These are phyloP conservation scores for Cutaneotrichosporon spelunceum DNA, from an alignment of 1,284 basidiomycete species.

Conservation along the genomic window DNA sequence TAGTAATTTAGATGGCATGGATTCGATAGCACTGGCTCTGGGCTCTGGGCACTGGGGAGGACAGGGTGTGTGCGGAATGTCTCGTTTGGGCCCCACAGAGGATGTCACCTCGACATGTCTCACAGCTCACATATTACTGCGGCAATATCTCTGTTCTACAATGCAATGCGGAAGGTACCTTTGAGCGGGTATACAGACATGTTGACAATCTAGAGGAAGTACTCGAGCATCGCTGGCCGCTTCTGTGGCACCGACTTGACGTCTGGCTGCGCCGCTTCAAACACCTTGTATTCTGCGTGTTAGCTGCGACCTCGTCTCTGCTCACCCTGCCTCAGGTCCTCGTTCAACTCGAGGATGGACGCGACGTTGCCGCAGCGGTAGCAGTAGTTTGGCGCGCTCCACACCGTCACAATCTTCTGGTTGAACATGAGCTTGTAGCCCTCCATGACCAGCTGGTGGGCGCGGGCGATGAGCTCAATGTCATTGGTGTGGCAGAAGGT, in stretches of 20 bases:
- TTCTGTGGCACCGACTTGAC: conserved; percentile 83
- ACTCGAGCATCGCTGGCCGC: conserved; percentile 59
- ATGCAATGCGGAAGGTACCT: conserved; percentile 8
- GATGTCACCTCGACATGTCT: not conserved
- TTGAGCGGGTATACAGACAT: conserved; percentile 2
- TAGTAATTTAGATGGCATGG: conserved; percentile 13
- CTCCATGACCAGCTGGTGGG: conserved; percentile 98
- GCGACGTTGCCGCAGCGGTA: conserved; percentile 95
- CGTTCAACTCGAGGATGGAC: conserved; percentile 86
- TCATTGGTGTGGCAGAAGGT: conserved; percentile 85
- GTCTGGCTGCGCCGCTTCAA: conserved; percentile 58
- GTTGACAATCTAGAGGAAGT: conserved; percentile 38
- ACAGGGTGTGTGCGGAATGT: not conserved
- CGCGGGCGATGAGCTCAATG: conserved; percentile 91
- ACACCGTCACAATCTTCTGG: conserved; percentile 91
- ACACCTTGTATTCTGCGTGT: conserved; percentile 70
- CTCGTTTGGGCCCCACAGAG: not conserved
- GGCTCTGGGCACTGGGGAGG: no score
- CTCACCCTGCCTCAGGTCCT: conserved; percentile 77
- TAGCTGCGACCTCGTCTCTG: conserved; percentile 58
- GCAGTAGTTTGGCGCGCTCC: conserved; percentile 98
- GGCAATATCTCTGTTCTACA: conserved; percentile 4
- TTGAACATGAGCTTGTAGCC: conserved; percentile 99
- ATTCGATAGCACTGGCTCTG: conserved; percentile 1
- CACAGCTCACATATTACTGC: not conserved